These are phyloP conservation scores for Lactarius psammicola DNA, from an alignment of 768 basidiomycete species.

Conservation along the genomic window DNA sequence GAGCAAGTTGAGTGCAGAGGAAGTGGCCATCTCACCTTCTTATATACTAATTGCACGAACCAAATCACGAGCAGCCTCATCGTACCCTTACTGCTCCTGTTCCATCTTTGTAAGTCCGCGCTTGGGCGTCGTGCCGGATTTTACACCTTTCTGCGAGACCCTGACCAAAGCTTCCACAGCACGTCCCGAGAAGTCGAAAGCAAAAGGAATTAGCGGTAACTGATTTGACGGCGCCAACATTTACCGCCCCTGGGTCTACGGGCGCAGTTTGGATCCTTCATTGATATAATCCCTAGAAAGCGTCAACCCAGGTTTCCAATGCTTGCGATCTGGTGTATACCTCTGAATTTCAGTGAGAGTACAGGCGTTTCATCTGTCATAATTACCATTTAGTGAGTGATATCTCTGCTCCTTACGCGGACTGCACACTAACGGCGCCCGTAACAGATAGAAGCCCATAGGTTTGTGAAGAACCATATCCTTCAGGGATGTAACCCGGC, in stretches of 20 bases:
- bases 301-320: background rate
- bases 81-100: background rate
- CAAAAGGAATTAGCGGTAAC: background rate
- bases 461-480: no score
- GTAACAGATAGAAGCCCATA: background rate
- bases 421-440: background rate
- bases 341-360: background rate
- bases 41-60: background rate
- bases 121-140: background rate
- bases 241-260: background rate
- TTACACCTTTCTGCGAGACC: background rate
- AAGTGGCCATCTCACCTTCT: background rate
- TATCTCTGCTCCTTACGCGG: background rate
- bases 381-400: background rate
- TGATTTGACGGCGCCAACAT: background rate
- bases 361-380: background rate
- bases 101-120: constrained; percentile 13
- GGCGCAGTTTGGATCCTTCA: background rate
- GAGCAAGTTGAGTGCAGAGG: background rate
- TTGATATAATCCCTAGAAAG: background rate
- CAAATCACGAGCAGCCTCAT: background rate
- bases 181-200: background rate
- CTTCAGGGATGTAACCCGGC: background rate
- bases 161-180: background rate
- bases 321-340: background rate